phyloP scores from a whole-genome alignment of 768 basidiomycete genomes.

The Boletus pseudopeckii region DNA sequence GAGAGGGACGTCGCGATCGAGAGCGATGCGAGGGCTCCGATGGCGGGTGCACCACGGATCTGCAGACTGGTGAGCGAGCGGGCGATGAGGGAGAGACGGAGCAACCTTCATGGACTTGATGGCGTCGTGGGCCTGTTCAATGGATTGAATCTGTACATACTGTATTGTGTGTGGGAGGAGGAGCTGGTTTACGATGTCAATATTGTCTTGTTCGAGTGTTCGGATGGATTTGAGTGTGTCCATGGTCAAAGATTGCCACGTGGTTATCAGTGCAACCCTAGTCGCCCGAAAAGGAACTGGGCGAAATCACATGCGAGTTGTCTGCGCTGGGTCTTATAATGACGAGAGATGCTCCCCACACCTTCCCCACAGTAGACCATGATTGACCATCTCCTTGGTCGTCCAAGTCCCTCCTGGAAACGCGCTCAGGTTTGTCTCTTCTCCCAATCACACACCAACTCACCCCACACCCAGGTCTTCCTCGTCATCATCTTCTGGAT shows the following conservation, averaged over 20 bases:
- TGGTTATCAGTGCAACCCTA: neutral
- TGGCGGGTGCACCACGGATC: conserved; percentile 93
- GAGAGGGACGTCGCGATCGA: conserved; percentile 66
- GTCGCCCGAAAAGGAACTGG: conserved; percentile 20
- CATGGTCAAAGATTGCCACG: conserved; percentile 8
- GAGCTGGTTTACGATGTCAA: conserved; percentile 91
- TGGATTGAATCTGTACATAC: conserved; percentile 60
- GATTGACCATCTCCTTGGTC: conserved; percentile 92
- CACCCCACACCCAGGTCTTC: conserved; percentile 58
- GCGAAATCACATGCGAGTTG: conserved; percentile 35
- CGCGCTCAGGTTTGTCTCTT: conserved; percentile 60
- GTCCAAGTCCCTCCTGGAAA: conserved; percentile 88
- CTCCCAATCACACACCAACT: neutral
- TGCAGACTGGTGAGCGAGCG: conserved; percentile 19
- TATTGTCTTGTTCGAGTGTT: conserved; percentile 40
- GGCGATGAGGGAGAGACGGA: neutral
- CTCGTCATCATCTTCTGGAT: conserved; percentile 91
- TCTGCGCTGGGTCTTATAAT: conserved; percentile 3
- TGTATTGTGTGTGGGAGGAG: conserved; percentile 75
- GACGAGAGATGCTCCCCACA: neutral
- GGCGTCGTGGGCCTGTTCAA: conserved; percentile 87
- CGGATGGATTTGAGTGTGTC: conserved; percentile 40
- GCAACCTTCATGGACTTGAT: conserved; percentile 93
- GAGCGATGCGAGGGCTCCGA: conserved; percentile 87
- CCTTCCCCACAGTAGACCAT: conserved; percentile 40